Evolutionary conservation across 768 basidiomycete species (phyloP).

Genomic region (Cantharellus anzutake): DNA sequence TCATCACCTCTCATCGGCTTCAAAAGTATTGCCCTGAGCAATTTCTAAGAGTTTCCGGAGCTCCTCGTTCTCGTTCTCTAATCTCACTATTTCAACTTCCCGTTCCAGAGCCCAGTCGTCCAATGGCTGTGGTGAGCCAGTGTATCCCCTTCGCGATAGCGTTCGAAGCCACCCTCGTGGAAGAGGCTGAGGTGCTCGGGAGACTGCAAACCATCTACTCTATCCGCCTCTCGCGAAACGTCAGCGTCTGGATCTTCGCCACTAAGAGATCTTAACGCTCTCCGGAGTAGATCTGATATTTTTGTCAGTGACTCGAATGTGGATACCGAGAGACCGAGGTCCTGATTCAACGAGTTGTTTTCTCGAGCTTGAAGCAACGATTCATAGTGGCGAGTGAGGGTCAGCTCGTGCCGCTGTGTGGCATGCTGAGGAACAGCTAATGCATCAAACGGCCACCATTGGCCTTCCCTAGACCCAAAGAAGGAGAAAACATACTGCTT

Average conservation of each 20-base stretch:
- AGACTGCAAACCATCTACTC: conserved; percentile 19
- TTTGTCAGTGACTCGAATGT: conserved; percentile 49
- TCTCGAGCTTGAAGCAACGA: conserved; percentile 52
- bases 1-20: not conserved
- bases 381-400: conserved; percentile 81
- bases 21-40: not conserved
- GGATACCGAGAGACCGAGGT: conserved; percentile 39
- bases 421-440: conserved; percentile 36
- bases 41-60: conserved; percentile 62
- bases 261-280: conserved; percentile 46
- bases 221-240: conserved; percentile 5
- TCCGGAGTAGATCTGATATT: conserved; percentile 49
- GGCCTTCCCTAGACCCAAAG: not conserved
- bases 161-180: conserved; percentile 8
- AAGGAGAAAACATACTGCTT: conserved; percentile 42
- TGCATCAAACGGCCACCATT: not conserved
- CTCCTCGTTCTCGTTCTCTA: conserved; percentile 68
- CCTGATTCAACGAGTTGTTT: conserved; percentile 31
- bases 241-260: conserved; percentile 29
- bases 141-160: not conserved
- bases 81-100: conserved; percentile 65
- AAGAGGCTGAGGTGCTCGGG: conserved; percentile 14
- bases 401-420: conserved; percentile 80
- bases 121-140: conserved; percentile 11
- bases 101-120: conserved; percentile 79